phyloP scores from a whole-genome alignment of 495 filamentous ascomycete genomes.

The Daldinia loculata region DNA sequence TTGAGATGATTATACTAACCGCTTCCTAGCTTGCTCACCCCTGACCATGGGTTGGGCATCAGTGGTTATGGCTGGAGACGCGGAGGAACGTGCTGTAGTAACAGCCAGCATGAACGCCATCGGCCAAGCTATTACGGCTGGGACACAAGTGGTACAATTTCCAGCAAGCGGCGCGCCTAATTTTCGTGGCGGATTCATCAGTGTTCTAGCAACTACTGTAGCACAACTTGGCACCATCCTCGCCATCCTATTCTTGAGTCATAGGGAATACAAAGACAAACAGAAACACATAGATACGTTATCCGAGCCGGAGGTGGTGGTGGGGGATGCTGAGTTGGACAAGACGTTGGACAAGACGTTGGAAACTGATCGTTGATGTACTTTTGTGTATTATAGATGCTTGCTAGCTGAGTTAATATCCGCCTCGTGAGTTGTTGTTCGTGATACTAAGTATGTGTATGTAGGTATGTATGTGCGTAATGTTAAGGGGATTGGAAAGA shows the following conservation, averaged over 20 bases:
- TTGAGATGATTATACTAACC: neutral
- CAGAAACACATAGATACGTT: conserved; percentile 16
- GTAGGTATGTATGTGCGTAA: no score
- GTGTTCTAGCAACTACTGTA: conserved; percentile 34
- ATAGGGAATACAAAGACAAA: conserved; percentile 18
- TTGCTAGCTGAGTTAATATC: neutral
- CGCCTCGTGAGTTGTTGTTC: neutral
- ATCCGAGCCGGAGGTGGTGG: conserved; percentile 17
- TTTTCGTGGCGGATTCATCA: conserved; percentile 45
- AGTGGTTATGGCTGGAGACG: conserved; percentile 47
- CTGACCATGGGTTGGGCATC: conserved; percentile 51
- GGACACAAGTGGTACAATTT: conserved; percentile 48
- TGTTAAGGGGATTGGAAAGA: neutral
- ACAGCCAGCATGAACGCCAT: conserved; percentile 52
- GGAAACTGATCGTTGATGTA: neutral
- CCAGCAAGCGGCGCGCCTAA: conserved; percentile 44
- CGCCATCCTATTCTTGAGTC: conserved; percentile 22
- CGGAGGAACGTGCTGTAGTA: conserved; percentile 50
- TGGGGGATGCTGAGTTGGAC: conserved; percentile 1
- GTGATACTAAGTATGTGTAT: neutral
- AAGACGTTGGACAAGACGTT: conserved; percentile 26
- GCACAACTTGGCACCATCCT: conserved; percentile 32
- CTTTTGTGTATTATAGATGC: neutral
- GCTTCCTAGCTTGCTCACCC: conserved; percentile 44
- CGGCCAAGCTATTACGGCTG: conserved; percentile 49